phyloP scores from a whole-genome alignment of 1,284 basidiomycete species.

The Cutaneotrichosporon daszewskae region DNA sequence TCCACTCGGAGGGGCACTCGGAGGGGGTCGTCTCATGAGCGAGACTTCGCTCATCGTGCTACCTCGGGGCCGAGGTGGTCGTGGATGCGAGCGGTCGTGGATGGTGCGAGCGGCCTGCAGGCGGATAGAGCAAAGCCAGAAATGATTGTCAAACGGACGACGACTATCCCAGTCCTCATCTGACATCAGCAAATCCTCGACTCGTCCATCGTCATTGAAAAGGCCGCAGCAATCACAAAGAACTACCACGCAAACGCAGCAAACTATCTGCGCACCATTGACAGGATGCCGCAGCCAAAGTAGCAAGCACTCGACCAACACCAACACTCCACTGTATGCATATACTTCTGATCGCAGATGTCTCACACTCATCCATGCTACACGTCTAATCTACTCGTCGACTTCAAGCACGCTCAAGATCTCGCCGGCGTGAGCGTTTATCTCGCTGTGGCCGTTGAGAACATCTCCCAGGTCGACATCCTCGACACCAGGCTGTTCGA shows the following conservation, averaged over 20 bases:
- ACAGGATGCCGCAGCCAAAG: conserved; percentile 37
- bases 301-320: too few species aligned
- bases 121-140: neutral
- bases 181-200: conserved; percentile 34
- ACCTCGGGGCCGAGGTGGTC: neutral
- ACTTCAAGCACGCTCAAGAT: conserved; percentile 40
- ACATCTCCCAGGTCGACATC: conserved; percentile 48
- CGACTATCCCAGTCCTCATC: too few species aligned
- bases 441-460: conserved; percentile 45
- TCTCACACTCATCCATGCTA: too few species aligned
- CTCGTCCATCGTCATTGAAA: conserved; percentile 52
- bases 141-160: neutral
- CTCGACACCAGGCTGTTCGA: conserved; percentile 46
- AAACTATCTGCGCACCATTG: conserved; percentile 67
- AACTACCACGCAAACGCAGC: conserved; percentile 81
- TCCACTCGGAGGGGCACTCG: neutral
- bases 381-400: conserved; percentile 39
- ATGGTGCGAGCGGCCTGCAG: neutral
- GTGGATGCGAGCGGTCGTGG: neutral
- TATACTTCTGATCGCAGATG: too few species aligned
- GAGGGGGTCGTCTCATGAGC: neutral
- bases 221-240: conserved; percentile 66
- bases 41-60: too few species aligned
- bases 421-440: conserved; percentile 43
- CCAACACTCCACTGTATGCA: too few species aligned